Conservation (phyloP, 306 rosid genomes). For the Rosa lucieae region DNA sequence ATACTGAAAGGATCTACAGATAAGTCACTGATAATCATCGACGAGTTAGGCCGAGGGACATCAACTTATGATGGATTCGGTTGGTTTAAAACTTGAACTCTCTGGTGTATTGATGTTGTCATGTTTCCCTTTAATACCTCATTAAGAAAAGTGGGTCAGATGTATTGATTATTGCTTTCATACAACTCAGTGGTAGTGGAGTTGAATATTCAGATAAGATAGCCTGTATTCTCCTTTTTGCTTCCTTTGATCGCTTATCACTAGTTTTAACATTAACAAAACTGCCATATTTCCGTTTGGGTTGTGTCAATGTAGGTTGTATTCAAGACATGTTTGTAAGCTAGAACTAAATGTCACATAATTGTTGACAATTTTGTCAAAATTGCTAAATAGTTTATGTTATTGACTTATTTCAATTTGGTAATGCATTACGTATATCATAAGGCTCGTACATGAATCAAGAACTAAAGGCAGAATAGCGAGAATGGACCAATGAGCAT, state of each 20-base stretch:
- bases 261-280: background rate
- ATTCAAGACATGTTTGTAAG: background rate
- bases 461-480: background rate
- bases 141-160: background rate
- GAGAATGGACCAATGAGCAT: background rate
- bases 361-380: background rate
- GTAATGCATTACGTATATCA: background rate
- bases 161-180: background rate
- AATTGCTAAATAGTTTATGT: background rate
- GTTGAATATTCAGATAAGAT: background rate
- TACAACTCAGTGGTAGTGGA: background rate
- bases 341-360: background rate
- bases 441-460: background rate
- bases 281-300: background rate
- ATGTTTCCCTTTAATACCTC: slow-evolving; percentile 4
- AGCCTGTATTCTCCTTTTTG: background rate
- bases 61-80: slow-evolving; percentile 99
- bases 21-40: slow-evolving; percentile 91
- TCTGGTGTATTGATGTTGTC: slow-evolving; percentile 22
- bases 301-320: background rate
- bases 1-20: slow-evolving; percentile 90
- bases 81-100: slow-evolving; percentile 43
- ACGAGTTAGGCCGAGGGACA: slow-evolving; percentile 98
- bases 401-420: background rate
- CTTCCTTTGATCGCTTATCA: background rate